Evolutionary conservation across 2,329 filamentous ascomycete species (phyloP).

Genomic region (Talaromyces sp.): DNA sequence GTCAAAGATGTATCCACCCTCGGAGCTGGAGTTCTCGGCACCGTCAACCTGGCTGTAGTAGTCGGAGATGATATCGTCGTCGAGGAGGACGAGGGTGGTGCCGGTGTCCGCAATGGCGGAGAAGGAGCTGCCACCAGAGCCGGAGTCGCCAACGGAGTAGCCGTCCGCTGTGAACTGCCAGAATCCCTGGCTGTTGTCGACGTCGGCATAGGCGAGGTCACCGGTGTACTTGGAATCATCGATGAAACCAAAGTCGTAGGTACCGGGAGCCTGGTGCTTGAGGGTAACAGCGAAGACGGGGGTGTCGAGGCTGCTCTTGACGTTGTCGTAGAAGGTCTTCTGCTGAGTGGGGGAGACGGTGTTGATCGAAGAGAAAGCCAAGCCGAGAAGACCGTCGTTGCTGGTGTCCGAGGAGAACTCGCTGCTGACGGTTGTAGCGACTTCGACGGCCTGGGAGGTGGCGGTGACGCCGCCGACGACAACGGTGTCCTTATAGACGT

Average conservation of each 20-base stretch:
- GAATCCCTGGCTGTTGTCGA: constrained; percentile 56
- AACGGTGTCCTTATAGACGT: constrained; percentile 64
- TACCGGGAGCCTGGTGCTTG: constrained; percentile 16
- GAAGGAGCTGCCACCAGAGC: constrained; percentile 42
- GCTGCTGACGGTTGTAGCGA: constrained; percentile 56
- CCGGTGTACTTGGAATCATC: constrained; percentile 17
- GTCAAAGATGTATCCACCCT: constrained; percentile 56
- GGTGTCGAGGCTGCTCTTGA: constrained; percentile 47
- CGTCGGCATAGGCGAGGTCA: constrained; percentile 5
- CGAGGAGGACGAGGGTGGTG: constrained; percentile 62
- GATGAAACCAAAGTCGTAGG: constrained; percentile 20
- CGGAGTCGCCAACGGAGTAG: constrained; percentile 51
- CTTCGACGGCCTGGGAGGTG: constrained; percentile 61
- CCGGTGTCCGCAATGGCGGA: constrained; percentile 65
- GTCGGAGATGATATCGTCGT: constrained; percentile 49
- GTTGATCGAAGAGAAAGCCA: constrained; percentile 59
- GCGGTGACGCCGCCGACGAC: constrained; percentile 58
- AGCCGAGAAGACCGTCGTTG: constrained; percentile 59
- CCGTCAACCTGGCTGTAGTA: constrained; percentile 60
- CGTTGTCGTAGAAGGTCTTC: constrained; percentile 60
- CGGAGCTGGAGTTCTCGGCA: constrained; percentile 33
- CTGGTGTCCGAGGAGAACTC: constrained; percentile 50
- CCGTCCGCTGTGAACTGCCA: constrained; percentile 59
- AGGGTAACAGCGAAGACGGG: constrained; percentile 18
- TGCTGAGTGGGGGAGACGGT: constrained; percentile 37